Conservation (phyloP, 1,284 basidiomycete species). For the Amanita bisporigera region DNA sequence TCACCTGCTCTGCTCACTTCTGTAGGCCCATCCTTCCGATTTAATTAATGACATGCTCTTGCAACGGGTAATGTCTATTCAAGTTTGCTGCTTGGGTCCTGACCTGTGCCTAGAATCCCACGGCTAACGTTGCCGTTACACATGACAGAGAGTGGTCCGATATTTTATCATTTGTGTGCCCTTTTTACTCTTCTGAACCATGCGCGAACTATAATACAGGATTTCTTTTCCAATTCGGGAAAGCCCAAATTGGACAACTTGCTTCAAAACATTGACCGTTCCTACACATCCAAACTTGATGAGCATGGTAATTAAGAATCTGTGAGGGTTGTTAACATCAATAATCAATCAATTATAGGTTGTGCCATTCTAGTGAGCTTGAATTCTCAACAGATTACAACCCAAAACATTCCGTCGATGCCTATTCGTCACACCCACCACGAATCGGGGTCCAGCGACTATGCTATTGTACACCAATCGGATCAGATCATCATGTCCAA, state of each 20-base stretch:
- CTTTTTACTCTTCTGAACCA: background rate
- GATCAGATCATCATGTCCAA: no score
- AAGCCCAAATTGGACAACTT: background rate
- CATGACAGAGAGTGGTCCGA: conserved; percentile 31
- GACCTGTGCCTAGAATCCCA: background rate
- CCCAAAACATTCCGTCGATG: no score
- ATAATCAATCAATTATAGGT: no score
- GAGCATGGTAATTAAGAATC: background rate
- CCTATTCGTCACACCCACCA: no score
- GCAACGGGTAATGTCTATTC: conserved; percentile 9
- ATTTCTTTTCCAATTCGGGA: background rate
- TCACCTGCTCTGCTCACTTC: background rate
- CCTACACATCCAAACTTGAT: background rate
- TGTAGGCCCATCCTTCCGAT: conserved; percentile 15
- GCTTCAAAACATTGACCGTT: background rate
- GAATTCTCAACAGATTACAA: no score
- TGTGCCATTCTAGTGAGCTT: no score
- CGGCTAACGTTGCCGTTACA: conserved; percentile 23
- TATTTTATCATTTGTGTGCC: background rate
- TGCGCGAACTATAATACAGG: no score
- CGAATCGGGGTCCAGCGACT: no score
- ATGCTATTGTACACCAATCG: no score
- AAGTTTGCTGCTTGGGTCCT: background rate
- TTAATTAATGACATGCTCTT: conserved; percentile 25
- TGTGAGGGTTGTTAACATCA: no score